These are phyloP conservation scores for Coccomyxa sp. DNA, from an alignment of 139 green algal genomes.

Conservation along the genomic window DNA sequence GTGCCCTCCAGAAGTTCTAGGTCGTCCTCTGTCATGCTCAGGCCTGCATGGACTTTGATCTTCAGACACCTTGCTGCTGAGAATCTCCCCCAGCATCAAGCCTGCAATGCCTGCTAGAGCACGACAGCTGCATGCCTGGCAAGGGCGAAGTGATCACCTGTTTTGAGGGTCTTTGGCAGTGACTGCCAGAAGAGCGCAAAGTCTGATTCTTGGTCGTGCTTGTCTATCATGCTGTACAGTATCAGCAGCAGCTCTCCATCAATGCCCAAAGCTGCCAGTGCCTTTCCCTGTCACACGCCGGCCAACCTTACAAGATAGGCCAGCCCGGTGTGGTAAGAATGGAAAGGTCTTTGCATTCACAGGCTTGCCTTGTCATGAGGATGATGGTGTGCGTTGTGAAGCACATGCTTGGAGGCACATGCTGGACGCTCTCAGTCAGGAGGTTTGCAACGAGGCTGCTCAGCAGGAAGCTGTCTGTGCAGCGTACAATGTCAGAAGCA, in stretches of 20 bases:
- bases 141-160: background rate
- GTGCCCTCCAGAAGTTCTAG: constrained; percentile 26
- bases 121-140: background rate
- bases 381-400: background rate
- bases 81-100: too few species aligned
- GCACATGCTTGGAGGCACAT: background rate
- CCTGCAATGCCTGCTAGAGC: too few species aligned
- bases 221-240: constrained; percentile 57
- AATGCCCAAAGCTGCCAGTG: constrained; percentile 21
- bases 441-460: background rate
- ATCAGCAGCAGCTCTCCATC: constrained; percentile 33
- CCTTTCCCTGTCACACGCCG: background rate
- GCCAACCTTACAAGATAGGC: background rate
- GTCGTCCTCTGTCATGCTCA: constrained; percentile 20
- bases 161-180: constrained; percentile 34
- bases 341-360: background rate
- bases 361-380: background rate
- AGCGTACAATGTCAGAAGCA: constrained; percentile 32
- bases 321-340: background rate
- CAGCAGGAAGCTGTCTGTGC: background rate
- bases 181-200: constrained; percentile 37
- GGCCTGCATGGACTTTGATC: constrained; percentile 3
- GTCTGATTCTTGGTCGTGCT: constrained; percentile 36
- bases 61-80: background rate
- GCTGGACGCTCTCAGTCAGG: background rate